Conservation (phyloP, 805 yeast genomes). For the Ogataea populi-albae region DNA sequence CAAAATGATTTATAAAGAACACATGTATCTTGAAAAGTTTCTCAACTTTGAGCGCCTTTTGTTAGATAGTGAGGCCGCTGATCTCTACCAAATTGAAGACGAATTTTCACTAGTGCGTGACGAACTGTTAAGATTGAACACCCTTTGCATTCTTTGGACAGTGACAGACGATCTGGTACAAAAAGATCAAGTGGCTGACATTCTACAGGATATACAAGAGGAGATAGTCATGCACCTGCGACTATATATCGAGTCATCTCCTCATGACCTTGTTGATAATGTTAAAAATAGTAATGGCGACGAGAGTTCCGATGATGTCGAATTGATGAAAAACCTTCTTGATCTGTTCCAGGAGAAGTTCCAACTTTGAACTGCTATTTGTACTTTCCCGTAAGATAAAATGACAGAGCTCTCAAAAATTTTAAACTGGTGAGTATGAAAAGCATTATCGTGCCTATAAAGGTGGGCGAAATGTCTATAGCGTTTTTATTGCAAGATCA, state of each 20-base stretch:
- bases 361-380: too few species aligned
- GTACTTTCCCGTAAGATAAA: too few species aligned
- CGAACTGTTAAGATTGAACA: background rate
- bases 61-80: constrained; percentile 1
- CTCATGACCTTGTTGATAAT: background rate
- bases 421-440: too few species aligned
- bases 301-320: constrained; percentile 6
- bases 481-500: too few species aligned
- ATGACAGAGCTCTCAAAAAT: too few species aligned
- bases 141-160: constrained; percentile 3
- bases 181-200: background rate
- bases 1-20: constrained; percentile 18
- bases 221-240: constrained; percentile 2
- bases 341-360: constrained; percentile 1
- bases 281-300: background rate
- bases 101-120: background rate
- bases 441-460: too few species aligned
- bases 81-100: too few species aligned
- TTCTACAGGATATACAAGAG: constrained; percentile 1
- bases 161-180: constrained; percentile 5
- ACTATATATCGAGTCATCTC: background rate
- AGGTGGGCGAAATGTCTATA: too few species aligned
- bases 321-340: background rate
- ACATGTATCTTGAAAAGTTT: constrained; percentile 8
- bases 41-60: constrained; percentile 4